Base-by-base conservation (phyloP, 2,329 filamentous ascomycete species). In the Colletotrichum kahawae region DNA sequence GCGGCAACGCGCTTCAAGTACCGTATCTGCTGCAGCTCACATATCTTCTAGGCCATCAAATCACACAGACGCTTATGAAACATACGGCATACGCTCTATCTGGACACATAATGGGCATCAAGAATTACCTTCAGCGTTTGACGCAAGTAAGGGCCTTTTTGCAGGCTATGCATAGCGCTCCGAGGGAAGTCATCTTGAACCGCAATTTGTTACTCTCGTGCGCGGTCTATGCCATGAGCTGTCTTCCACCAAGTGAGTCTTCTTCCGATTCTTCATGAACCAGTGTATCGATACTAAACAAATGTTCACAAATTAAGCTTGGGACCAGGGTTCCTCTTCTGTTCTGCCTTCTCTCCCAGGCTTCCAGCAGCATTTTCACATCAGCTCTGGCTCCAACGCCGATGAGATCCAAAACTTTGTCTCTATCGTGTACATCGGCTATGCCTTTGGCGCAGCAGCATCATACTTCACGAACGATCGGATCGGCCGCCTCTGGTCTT, bases 321-420 rank as follows among this genome's bases (percentile, higher is more conserved):
- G 48, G 48, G 48, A 54, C 10, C 48, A 54, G 48, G 48, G 48
- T 7, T 21, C 48, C n/a, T 54, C 82, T 4, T 76, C 83, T 4
- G 77, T 80, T 2, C 71, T 84, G 1, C 78, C 83, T 1, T 81
- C 80, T 9, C 78, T 85, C 4, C 80, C 81, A 9, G 78, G 82
- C 27, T 85, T 85, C 72, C 79, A 83, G 71, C 31, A 82, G 18
- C 78, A 81, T 12, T 85, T 85, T 70, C 78, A 78, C 18, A 80
- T 84, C 71, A 80, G 67, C 29, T 82, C 82, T 13, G 78, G 77
- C 10, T 73, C 81, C 57, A 78, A 79, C 66, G 78, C 81, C 4
- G 64, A 68, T 4, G 70, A 80, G 14, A 82, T 84, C n/a, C 75
- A 71, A 18, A 83, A 83, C 54, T 84, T 83, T 71, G 79, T 86